phyloP scores from a whole-genome alignment of 2,329 filamentous ascomycete genomes.

The Dactylellina drechsleri region DNA sequence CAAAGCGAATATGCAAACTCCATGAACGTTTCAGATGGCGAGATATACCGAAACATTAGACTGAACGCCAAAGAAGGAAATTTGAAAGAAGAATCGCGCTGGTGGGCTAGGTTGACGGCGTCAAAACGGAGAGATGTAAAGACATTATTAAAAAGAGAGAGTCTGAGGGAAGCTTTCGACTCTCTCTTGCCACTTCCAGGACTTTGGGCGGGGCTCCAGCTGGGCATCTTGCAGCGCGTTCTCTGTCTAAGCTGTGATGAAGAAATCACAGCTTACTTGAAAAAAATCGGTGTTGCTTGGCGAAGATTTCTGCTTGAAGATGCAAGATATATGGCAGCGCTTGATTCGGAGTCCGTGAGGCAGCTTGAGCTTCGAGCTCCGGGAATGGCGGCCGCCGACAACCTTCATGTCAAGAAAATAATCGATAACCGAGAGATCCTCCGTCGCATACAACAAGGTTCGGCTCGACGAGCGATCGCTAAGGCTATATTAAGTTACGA shows the following conservation, averaged over 20 bases:
- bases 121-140: conserved; percentile 9
- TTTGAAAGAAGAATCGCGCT: conserved; percentile 4
- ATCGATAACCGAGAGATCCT: conserved; percentile 6
- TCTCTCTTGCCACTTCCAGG: conserved; percentile 3
- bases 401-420: background rate
- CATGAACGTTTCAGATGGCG: no score
- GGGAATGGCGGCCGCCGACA: background rate
- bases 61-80: background rate
- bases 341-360: conserved; percentile 13
- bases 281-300: background rate
- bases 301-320: background rate
- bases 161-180: conserved; percentile 8
- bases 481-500: background rate
- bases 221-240: conserved; percentile 16
- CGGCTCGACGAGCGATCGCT: background rate
- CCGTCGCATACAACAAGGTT: background rate
- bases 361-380: conserved; percentile 2
- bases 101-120: conserved; percentile 6
- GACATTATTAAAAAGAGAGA: background rate
- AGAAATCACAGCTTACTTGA: conserved; percentile 14
- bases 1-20: conserved; percentile 14
- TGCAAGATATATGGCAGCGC: background rate
- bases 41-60: conserved; percentile 5
- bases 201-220: conserved; percentile 12
- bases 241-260: conserved; percentile 11